Conservation (phyloP, 2,329 filamentous ascomycete species). For the Diaporthe helianthi region DNA sequence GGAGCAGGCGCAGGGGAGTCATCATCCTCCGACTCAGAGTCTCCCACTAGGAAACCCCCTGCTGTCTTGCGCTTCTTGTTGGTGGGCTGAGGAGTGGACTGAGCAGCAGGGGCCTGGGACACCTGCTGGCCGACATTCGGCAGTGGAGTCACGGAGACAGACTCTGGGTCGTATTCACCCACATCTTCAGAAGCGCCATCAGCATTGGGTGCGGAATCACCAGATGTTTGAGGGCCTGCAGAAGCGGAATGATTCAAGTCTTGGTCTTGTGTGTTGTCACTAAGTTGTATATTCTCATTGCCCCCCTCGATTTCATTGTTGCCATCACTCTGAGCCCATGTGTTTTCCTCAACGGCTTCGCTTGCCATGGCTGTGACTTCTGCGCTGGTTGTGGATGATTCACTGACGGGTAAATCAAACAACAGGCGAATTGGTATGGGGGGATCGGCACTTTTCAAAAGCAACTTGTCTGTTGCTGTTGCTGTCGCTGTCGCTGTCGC, state of each 20-base stretch:
- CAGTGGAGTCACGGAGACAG: conserved; percentile 50
- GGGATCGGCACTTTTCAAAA: neutral
- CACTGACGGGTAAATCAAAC: neutral
- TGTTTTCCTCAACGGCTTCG: conserved; percentile 43
- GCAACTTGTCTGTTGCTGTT: neutral
- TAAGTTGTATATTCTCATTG: conserved; percentile 42
- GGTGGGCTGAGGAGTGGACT: conserved; percentile 39
- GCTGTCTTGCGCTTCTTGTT: conserved; percentile 66
- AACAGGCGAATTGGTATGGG: conserved; percentile 13
- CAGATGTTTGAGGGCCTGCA: conserved; percentile 52
- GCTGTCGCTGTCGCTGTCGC: conserved; percentile 6
- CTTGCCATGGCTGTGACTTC: conserved; percentile 29
- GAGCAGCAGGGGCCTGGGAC: conserved; percentile 41
- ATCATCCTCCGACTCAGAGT: conserved; percentile 64
- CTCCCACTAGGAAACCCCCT: conserved; percentile 66
- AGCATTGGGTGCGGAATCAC: conserved; percentile 53
- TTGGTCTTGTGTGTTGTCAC: conserved; percentile 60
- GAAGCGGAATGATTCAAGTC: conserved; percentile 38
- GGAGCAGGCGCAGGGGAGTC: conserved; percentile 40
- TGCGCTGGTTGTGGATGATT: conserved; percentile 28
- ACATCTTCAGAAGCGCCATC: conserved; percentile 58
- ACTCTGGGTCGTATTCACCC: conserved; percentile 66
- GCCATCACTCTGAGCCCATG: conserved; percentile 60
- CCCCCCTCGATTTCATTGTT: conserved; percentile 61
- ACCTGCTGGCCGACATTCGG: conserved; percentile 25